Evolutionary conservation across 2,329 filamentous ascomycete species (phyloP).

Genomic region (Diaporthe citri): DNA sequence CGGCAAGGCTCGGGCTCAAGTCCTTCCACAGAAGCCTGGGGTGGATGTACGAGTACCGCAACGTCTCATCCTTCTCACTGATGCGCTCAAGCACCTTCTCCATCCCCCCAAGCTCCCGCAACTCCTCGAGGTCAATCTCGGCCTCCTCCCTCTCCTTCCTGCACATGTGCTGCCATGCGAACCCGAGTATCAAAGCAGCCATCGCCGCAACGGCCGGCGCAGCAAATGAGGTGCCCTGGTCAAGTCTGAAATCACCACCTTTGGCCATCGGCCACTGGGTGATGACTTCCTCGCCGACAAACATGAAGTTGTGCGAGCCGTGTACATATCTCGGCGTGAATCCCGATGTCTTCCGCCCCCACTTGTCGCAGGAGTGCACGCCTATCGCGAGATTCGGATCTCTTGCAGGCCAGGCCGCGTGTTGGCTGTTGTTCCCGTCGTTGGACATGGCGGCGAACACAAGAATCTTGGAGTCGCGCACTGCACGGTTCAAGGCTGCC

Average conservation of each 20-base stretch:
- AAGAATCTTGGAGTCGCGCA: neutral
- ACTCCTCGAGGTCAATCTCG: neutral
- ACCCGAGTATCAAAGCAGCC: neutral
- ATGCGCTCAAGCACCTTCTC: neutral
- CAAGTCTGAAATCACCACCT: neutral
- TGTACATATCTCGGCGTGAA: neutral
- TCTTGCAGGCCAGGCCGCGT: neutral
- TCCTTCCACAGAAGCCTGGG: neutral
- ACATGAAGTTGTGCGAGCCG: constrained; percentile 16
- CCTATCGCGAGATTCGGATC: neutral
- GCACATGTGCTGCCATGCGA: constrained; percentile 1
- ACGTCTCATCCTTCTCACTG: neutral
- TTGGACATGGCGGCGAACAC: constrained; percentile 22
- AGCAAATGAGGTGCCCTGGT: neutral
- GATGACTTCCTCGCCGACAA: constrained; percentile 1
- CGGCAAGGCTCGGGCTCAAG: neutral
- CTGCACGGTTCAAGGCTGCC: neutral
- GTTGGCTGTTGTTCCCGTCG: neutral
- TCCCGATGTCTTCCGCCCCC: neutral
- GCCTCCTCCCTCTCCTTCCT: neutral
- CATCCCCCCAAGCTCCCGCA: neutral
- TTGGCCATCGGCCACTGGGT: neutral
- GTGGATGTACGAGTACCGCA: neutral
- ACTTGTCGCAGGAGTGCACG: neutral
- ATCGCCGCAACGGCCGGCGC: neutral